These are phyloP conservation scores for Vanderwaltozyma polyspora DNA, from an alignment of 805 yeast species.

Conservation along the genomic window DNA sequence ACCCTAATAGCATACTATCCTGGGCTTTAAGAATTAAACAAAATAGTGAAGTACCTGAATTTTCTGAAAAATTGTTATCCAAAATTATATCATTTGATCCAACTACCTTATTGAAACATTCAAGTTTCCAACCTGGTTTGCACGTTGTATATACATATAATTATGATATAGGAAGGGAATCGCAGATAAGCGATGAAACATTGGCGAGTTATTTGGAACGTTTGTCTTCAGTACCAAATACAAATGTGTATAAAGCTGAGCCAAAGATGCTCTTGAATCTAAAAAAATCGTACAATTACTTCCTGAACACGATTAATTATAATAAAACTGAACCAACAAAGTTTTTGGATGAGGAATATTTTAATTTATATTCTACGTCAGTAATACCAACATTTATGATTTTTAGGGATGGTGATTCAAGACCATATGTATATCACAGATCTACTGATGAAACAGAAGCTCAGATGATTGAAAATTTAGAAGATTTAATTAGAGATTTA, in stretches of 20 bases:
- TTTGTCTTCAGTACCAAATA: not conserved
- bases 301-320: conserved; percentile 33
- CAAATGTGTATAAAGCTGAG: conserved; percentile 31
- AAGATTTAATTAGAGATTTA: too few relatives aligned
- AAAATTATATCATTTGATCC: conserved; percentile 10
- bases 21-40: conserved; percentile 40
- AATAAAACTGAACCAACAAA: conserved; percentile 26
- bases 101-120: not conserved
- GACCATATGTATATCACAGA: not conserved
- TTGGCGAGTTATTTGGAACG: not conserved
- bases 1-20: conserved; percentile 26
- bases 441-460: not conserved
- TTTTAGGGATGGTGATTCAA: conserved; percentile 44
- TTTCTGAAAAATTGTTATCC: conserved; percentile 8
- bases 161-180: not conserved
- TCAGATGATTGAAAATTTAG: too few relatives aligned
- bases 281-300: conserved; percentile 23
- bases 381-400: conserved; percentile 51
- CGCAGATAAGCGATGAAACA: not conserved
- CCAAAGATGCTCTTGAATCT: conserved; percentile 35
- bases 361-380: conserved; percentile 40
- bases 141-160: not conserved
- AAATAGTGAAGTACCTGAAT: conserved; percentile 32
- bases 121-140: not conserved
- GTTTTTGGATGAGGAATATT: conserved; percentile 32